phyloP scores from a whole-genome alignment of 768 basidiomycete genomes.

The Clathrus columnatus region DNA sequence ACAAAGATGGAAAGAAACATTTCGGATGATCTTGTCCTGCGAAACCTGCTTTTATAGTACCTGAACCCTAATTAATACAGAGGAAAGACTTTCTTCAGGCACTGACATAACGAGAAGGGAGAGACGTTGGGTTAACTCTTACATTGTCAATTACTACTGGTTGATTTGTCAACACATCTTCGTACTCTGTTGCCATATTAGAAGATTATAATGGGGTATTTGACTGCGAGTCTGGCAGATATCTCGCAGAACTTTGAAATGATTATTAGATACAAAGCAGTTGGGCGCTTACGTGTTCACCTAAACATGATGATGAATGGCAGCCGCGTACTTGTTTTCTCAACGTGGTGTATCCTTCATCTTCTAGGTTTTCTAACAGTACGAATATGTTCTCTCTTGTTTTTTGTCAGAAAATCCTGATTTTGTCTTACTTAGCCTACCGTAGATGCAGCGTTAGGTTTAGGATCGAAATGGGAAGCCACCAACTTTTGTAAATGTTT shows the following conservation, averaged over 20 bases:
- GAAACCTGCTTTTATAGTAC: conserved; percentile 98
- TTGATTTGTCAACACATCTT: conserved; percentile 94
- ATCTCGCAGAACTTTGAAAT: too few relatives aligned
- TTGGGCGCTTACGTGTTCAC: not conserved
- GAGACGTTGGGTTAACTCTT: conserved; percentile 23
- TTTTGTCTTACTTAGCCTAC: not conserved
- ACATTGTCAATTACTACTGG: conserved; percentile 99
- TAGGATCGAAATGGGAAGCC: conserved; percentile 60
- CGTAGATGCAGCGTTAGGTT: conserved; percentile 6
- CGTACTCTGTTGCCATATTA: conserved; percentile 88
- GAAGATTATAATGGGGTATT: too few relatives aligned
- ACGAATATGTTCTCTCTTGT: not conserved
- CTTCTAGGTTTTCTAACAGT: not conserved
- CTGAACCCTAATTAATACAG: conserved; percentile 88
- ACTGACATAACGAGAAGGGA: not conserved
- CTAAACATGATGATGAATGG: not conserved
- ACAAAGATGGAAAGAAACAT: conserved; percentile 99
- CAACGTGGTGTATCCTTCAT: not conserved
- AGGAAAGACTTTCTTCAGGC: conserved; percentile 8
- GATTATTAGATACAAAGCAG: too few relatives aligned
- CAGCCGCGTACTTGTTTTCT: not conserved
- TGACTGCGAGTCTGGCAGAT: too few relatives aligned
- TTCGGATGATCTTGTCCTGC: conserved; percentile 98
- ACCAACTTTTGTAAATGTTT: conserved; percentile 85
- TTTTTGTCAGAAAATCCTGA: not conserved